Conservation (phyloP, 2,329 filamentous ascomycete species). For the Diaporthe citrichinensis region DNA sequence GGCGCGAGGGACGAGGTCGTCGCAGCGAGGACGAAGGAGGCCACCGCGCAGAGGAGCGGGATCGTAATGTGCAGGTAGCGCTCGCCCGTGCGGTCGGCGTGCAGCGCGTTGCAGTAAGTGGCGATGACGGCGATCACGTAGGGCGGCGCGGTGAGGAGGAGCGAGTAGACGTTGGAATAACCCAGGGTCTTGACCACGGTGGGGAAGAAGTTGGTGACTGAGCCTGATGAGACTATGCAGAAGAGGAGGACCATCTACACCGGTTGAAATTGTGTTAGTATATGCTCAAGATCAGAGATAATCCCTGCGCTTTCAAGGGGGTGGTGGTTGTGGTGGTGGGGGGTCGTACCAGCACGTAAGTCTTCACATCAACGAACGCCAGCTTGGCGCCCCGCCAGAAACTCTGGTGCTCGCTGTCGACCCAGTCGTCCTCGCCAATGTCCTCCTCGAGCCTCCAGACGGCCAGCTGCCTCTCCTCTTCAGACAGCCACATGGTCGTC, state of each 20-base stretch:
- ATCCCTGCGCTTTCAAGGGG: rapidly evolving
- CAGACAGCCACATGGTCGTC: slow-evolving; percentile 62
- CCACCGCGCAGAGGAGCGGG: slow-evolving; percentile 73
- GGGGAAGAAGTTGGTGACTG: slow-evolving; percentile 78
- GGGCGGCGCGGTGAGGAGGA: slow-evolving; percentile 75
- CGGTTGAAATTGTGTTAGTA: not conserved
- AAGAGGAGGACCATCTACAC: slow-evolving; percentile 67
- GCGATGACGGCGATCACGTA: slow-evolving; percentile 75
- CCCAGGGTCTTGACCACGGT: slow-evolving; percentile 78
- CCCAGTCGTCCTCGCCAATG: slow-evolving; percentile 75
- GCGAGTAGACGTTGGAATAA: slow-evolving; percentile 71
- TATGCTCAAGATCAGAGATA: not conserved
- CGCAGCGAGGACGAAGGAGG: slow-evolving; percentile 77
- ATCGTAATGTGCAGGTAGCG: slow-evolving; percentile 77
- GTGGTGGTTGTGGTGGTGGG: too few relatives aligned
- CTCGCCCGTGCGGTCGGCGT: slow-evolving; percentile 80
- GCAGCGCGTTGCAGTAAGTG: slow-evolving; percentile 76
- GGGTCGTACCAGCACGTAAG: slow-evolving; percentile 66
- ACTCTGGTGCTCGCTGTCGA: slow-evolving; percentile 67
- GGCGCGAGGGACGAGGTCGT: slow-evolving; percentile 72
- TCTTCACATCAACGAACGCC: slow-evolving; percentile 72
- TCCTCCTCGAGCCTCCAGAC: slow-evolving; percentile 75
- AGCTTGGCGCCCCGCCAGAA: slow-evolving; percentile 68
- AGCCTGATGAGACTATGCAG: slow-evolving; percentile 67
- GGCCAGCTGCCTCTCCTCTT: slow-evolving; percentile 70